A percentile compares a stretch with the other conserved stretches of the same genome.
Evolutionary conservation across 73 alveolate genomes (phyloP).

Genomic region (Paramecium sexaurelia): DNA sequence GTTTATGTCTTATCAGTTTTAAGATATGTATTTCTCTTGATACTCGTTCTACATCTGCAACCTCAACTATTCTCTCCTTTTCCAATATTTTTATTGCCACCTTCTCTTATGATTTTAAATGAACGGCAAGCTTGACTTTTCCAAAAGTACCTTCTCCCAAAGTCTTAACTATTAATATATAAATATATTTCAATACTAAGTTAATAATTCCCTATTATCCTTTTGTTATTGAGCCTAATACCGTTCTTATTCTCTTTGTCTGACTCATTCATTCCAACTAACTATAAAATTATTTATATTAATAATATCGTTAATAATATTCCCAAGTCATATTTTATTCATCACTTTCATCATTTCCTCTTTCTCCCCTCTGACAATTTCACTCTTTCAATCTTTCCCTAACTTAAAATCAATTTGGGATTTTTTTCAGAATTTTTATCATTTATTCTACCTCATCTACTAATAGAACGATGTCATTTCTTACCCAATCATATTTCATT

Average conservation of each 20-base stretch:
- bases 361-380: neutral
- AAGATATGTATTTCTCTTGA: conserved; percentile 83
- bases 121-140: conserved; percentile 63
- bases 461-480: no score
- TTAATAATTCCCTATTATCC: conserved; percentile 40
- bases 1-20: conserved; percentile 78
- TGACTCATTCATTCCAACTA: conserved; percentile 34
- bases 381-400: neutral
- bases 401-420: no score
- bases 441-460: no score
- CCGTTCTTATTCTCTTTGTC: conserved; percentile 52
- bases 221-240: neutral
- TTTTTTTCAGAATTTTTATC: no score
- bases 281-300: neutral
- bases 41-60: conserved; percentile 83
- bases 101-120: conserved; percentile 73
- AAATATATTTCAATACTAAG: neutral
- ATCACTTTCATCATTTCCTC: neutral
- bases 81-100: conserved; percentile 90
- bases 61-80: conserved; percentile 79
- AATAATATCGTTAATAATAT: conserved; percentile 21
- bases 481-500: neutral
- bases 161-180: conserved; percentile 43
- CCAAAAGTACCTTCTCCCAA: conserved; percentile 69
- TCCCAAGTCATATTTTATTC: neutral